phyloP scores from a whole-genome alignment of 176 grass and related monocot genomes.

The Avena sativa region DNA sequence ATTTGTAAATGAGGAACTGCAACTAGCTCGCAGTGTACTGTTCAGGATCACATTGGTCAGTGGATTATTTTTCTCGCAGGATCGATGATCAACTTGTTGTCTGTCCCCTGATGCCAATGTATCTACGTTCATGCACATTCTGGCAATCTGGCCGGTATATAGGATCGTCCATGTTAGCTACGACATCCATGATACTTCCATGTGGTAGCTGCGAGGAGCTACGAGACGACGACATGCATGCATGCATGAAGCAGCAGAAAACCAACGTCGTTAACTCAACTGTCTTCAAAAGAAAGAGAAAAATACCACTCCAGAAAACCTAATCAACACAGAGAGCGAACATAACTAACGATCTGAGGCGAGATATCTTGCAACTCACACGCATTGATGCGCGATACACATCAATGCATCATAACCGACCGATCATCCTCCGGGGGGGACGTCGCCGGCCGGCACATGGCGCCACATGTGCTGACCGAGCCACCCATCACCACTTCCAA shows the following conservation, averaged over 20 bases:
- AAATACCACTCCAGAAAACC: no score
- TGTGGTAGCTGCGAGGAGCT: not conserved
- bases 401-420: no score
- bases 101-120: not conserved
- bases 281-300: not conserved
- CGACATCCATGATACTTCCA: slow-evolving; percentile 17
- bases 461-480: slow-evolving; percentile 45
- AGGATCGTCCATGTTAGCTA: not conserved
- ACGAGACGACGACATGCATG: not conserved
- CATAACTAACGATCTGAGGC: slow-evolving; percentile 3
- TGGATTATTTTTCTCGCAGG: no score
- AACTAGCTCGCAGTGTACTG: not conserved
- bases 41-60: not conserved
- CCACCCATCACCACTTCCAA: slow-evolving; percentile 24
- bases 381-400: no score
- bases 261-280: not conserved
- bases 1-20: not conserved
- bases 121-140: slow-evolving; percentile 23
- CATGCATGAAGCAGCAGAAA: slow-evolving; percentile 11
- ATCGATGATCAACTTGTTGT: not conserved
- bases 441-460: slow-evolving; percentile 44
- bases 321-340: not conserved
- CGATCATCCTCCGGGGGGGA: slow-evolving; percentile 25
- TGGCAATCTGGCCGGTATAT: not conserved
- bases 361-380: slow-evolving; percentile 31